Evolutionary conservation across 495 filamentous ascomycete species (phyloP), one percentile per base, ranked within the genome.

Genomic region (Thermothielavioides terrestris): DNA sequence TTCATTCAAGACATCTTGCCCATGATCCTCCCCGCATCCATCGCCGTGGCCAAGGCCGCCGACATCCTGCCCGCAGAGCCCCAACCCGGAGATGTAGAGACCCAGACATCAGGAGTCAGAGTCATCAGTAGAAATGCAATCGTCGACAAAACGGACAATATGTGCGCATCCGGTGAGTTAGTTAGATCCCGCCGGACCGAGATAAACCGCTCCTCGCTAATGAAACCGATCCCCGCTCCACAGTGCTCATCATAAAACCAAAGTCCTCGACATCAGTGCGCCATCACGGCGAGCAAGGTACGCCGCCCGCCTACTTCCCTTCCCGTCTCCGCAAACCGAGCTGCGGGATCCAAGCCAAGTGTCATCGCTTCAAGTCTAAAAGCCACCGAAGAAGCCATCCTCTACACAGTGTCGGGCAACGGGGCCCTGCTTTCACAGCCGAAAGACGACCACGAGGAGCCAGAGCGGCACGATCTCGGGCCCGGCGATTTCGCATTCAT

Each of bases 401-500:
- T 76, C 44, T 71, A 74, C 53, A 62, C 62, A 20, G 64, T 64
- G 11, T 68, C 67, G 2, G 73, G 73, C 25, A 67, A 45, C 18
- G 71, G 70, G 7, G 55, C 63, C 14, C 57, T 74, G 0, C 59
- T 73, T 1, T 68, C 67, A 0, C 68, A 60, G 32, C 65, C 69
- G 1, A 65, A 65, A 23, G 65, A 66, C 42, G 65, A 70, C 42
- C 67, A 65, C 25, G 53, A 56, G 9, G 62, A 69, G 27, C 63
- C 68, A 1, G 76, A 71, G 47, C 72, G 75, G 20, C 71, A 80
- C 46, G 66, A 71, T 8, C 68, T 86, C 4, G 65, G 59, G 0
- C 69, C 74, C 2, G 82, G 82, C 0, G 82, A 85, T 57, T 84
- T 82, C 57, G 81, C 80, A 2, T 68, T 82, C 39, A 73, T 86